Base-by-base conservation (phyloP, 352 stramenopile genomes). In the Globisporangium cederbergense region DNA sequence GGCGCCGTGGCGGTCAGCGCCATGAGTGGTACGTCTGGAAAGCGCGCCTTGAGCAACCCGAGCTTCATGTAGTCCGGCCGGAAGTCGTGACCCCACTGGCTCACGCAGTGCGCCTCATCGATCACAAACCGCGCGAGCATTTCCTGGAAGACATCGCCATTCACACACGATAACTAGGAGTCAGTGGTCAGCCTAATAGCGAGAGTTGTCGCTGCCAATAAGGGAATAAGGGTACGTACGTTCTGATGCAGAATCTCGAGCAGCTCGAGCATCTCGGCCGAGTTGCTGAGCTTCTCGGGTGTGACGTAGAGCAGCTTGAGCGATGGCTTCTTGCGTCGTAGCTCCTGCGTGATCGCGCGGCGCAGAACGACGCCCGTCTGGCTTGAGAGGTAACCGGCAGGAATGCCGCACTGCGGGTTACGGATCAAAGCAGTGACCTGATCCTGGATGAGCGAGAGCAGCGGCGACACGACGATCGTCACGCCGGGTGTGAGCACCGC, bases 371-470 rank as follows among this genome's bases (percentile, higher is more conserved):
- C 66, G 30, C 66, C 68, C 16, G 82, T 94, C 57, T 91, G 82
- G 60, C 85, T 92, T 8, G 85, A 91, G n/a, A 93, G 68, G 60
- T 83, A 92, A 4, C 74, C 83, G 0, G 86, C 83, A 0, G 84
- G 83, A 57, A 91, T 92, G 30, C 81, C 84, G 47, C 76, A 80
- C 2, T 56, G 58, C 9, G 63, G 73, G 49, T 95, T 94, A 10
- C 82, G 76, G 49, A 93, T 84, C 53, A 94, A 70, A 36, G 82
- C 75, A 13, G 77, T 95, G 20, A 96, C 84, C 71, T 99, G 96
- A 75, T 99, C 95, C 56, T 96, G 79, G 45, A 98, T 98, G 6
- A 99, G 74, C 40, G 93, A 98, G 16, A 98, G 62, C 45, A 99
- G 64, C 20, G 95, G 95, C 2, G 91, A 98, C 57, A 98, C 85